Evolutionary conservation across 148 eudicot genomes (phyloP).

Genomic region (Rhododendron mucronatum): DNA sequence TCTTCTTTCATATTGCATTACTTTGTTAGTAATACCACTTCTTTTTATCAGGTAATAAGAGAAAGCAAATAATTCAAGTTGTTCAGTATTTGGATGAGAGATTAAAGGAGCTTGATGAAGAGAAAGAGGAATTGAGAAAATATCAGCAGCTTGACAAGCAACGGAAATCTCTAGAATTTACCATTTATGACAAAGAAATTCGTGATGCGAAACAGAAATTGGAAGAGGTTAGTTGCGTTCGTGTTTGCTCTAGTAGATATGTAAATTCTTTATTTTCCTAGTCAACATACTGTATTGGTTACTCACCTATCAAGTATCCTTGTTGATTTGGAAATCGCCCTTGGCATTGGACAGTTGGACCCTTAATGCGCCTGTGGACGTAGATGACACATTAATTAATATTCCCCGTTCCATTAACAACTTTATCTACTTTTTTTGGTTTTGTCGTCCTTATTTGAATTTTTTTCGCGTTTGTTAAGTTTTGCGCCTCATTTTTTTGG

Average conservation of each 20-base stretch:
- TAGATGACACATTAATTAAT: not conserved
- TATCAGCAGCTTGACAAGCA: constrained; percentile 98
- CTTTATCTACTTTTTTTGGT: too few relatives aligned
- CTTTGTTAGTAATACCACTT: constrained; percentile 13
- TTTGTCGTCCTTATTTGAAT: too few relatives aligned
- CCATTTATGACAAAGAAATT: constrained; percentile 88
- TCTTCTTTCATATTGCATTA: constrained; percentile 12
- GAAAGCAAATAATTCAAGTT: constrained; percentile 94
- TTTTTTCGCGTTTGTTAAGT: too few relatives aligned
- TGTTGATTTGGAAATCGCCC: not conserved
- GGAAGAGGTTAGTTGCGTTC: constrained; percentile 51
- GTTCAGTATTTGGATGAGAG: constrained; percentile 98
- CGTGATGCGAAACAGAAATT: constrained; percentile 77
- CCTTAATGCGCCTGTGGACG: not conserved
- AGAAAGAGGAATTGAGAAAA: constrained; percentile 84
- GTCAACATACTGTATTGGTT: not conserved
- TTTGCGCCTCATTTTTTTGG: too few relatives aligned
- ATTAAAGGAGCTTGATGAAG: constrained; percentile 92
- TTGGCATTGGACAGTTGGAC: not conserved
- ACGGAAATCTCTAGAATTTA: constrained; percentile 85
- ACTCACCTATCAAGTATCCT: not conserved
- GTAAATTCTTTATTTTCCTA: not conserved
- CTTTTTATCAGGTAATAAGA: constrained; percentile 64
- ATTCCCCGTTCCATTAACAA: too few relatives aligned
- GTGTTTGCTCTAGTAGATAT: not conserved